Evolutionary conservation across 257 asterid genomes (phyloP).

Genomic region (Nicotiana tabacum): DNA sequence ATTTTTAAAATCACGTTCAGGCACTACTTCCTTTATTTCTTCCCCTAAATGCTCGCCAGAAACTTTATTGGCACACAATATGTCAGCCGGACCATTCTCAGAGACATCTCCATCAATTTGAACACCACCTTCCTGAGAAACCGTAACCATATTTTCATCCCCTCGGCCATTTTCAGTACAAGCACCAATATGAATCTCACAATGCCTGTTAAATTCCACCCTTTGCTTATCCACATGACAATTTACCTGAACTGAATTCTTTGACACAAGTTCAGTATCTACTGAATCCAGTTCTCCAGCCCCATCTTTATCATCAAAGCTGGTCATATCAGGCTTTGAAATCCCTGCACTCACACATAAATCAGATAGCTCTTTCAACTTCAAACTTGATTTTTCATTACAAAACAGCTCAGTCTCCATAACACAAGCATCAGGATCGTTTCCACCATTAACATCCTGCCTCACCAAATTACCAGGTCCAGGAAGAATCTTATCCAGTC

Average conservation of each 20-base stretch:
- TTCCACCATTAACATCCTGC: conserved; percentile 49
- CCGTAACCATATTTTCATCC: conserved; percentile 14
- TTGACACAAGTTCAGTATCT: conserved; percentile 25
- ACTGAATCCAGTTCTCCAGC: conserved; percentile 28
- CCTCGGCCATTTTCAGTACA: conserved; percentile 16
- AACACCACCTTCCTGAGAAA: conserved; percentile 22
- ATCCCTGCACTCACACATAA: conserved; percentile 23
- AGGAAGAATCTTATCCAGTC: conserved; percentile 48
- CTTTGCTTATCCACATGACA: conserved; percentile 28
- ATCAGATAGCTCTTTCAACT: conserved; percentile 30
- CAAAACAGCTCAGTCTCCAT: conserved; percentile 42
- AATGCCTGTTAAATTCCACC: conserved; percentile 28
- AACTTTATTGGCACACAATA: conserved; percentile 18
- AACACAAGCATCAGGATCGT: conserved; percentile 65
- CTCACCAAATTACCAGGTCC: conserved; percentile 31
- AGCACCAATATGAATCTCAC: conserved; percentile 21
- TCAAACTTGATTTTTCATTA: conserved; percentile 37
- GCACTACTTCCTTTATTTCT: conserved; percentile 26
- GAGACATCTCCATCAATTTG: conserved; percentile 26
- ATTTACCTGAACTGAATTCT: conserved; percentile 20
- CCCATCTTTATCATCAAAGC: conserved; percentile 23
- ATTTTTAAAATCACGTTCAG: conserved; percentile 20
- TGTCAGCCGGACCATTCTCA: conserved; percentile 20
- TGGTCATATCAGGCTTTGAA: conserved; percentile 36
- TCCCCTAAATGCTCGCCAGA: conserved; percentile 24